Percentiles rank a stretch among this genome's conserved stretches.
phyloP scores from a whole-genome alignment of 805 yeast genomes.

The Jamesozyma spencerorum region DNA sequence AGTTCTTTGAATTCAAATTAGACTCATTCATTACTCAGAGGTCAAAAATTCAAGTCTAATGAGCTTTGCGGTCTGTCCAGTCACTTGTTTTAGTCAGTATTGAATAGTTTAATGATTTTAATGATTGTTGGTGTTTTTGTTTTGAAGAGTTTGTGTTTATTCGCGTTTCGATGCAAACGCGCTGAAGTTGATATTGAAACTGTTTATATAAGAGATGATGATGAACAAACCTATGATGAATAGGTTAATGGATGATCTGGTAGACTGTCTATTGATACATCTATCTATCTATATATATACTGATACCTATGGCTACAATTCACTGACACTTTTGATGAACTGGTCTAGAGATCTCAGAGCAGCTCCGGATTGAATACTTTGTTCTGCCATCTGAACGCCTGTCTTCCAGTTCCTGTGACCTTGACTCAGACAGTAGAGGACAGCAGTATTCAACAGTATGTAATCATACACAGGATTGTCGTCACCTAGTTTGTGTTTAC shows the following conservation, averaged over 20 bases:
- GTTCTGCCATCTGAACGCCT: slow-evolving; percentile 68
- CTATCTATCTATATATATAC: too few relatives aligned
- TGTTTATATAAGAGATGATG: too few relatives aligned
- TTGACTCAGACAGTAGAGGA: slow-evolving; percentile 74
- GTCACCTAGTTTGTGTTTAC: slow-evolving; percentile 39
- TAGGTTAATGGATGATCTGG: too few relatives aligned
- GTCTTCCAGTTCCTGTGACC: slow-evolving; percentile 56
- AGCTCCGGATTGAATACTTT: slow-evolving; percentile 55
- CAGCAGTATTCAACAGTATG: slow-evolving; percentile 83
- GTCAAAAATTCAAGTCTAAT: neutral
- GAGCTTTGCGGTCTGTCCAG: too few relatives aligned
- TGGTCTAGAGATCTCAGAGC: slow-evolving; percentile 52
- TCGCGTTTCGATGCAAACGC: neutral
- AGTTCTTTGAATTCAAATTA: slow-evolving; percentile 10
- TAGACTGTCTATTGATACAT: too few relatives aligned
- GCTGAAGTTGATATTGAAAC: too few relatives aligned
- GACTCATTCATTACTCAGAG: slow-evolving; percentile 1
- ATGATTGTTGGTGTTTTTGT: neutral
- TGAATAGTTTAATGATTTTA: neutral
- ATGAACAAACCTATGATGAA: too few relatives aligned
- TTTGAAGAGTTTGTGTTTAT: neutral
- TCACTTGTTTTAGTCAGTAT: too few relatives aligned
- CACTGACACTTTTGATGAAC: slow-evolving; percentile 32
- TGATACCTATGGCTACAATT: too few relatives aligned
- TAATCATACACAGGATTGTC: slow-evolving; percentile 70